Evolutionary conservation across 257 asterid species (phyloP), one percentile per base, ranked within the genome.

Genomic region (Nicotiana noctiflora): DNA sequence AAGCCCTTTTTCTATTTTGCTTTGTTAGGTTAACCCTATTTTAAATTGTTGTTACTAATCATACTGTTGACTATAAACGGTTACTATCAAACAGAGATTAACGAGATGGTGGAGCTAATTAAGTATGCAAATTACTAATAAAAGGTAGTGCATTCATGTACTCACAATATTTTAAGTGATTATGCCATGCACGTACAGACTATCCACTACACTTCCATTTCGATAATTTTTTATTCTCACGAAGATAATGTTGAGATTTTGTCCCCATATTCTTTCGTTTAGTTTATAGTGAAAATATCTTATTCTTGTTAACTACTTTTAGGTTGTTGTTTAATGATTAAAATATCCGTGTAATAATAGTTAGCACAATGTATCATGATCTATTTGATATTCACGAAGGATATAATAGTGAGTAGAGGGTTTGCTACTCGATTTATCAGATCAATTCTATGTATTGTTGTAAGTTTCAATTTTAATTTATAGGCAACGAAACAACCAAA

Each of bases 131-230:
- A 19, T 59, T 59, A 59, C 23, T 55, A 6, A 6, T 2, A 18
- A 55, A 55, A 18, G 27, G 18, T 46, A 72, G 19, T 72, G 40
- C 78, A 46, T 23, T 46, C 78, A 72, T 72, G 15, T 72, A 72
- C 60, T 49, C 61, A 72, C 23, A 46, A 46, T 72, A 21, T 46
- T 46, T 72, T 46, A 72, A 72, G 40, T 46, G 40, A 72, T 46
- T 72, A 70, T 72, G 78, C 37, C 78, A 72, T 72, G 78, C 78
- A 72, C 78, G 78, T 72, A 72, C 23, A 46, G 60, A 72, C 78
- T 72, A 72, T 15, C 78, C 78, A 72, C 78, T 72, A 72, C 60
- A 72, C 60, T 72, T 72, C 78, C 9, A 46, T 68, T 68, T n/a
- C 56, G 76, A 19, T 68, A 19, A 19, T 72, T 72, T 13, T 72